phyloP scores from a whole-genome alignment of 1,139 yeast genomes.

The Scheffersomyces lignicola region DNA sequence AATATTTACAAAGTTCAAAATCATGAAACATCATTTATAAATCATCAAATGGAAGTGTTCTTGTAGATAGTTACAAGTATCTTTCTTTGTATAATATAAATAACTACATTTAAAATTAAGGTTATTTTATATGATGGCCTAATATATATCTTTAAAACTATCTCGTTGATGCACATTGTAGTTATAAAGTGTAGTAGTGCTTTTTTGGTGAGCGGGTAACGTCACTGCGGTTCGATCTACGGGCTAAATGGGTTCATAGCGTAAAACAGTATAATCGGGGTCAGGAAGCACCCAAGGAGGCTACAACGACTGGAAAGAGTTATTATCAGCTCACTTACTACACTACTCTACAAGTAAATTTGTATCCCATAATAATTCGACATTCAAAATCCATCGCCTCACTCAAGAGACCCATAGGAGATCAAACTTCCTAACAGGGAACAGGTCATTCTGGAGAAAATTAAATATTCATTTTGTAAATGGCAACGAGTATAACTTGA shows the following conservation, averaged over 20 bases:
- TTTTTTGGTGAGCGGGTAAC: too few relatives aligned
- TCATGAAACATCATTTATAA: not conserved
- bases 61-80: too few relatives aligned
- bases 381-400: slow-evolving; percentile 60
- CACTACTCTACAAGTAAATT: slow-evolving; percentile 9
- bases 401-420: slow-evolving; percentile 45
- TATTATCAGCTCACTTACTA: not conserved
- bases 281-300: too few relatives aligned
- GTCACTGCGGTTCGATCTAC: too few relatives aligned
- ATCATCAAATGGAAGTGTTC: slow-evolving; percentile 3
- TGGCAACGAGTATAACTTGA: slow-evolving; percentile 72
- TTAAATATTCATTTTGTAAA: slow-evolving; percentile 31
- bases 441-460: slow-evolving; percentile 50
- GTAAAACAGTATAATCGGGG: too few relatives aligned
- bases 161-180: too few relatives aligned
- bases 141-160: not conserved
- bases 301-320: too few relatives aligned
- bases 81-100: not conserved
- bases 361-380: slow-evolving; percentile 59
- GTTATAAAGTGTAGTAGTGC: too few relatives aligned
- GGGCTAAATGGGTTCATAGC: too few relatives aligned
- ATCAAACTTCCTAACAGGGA: slow-evolving; percentile 64
- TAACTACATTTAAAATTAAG: not conserved
- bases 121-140: slow-evolving; percentile 1
- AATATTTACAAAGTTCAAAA: not conserved